These are phyloP conservation scores for Zoysia pacifica DNA, from an alignment of 176 grass and related monocot species.

Conservation along the genomic window DNA sequence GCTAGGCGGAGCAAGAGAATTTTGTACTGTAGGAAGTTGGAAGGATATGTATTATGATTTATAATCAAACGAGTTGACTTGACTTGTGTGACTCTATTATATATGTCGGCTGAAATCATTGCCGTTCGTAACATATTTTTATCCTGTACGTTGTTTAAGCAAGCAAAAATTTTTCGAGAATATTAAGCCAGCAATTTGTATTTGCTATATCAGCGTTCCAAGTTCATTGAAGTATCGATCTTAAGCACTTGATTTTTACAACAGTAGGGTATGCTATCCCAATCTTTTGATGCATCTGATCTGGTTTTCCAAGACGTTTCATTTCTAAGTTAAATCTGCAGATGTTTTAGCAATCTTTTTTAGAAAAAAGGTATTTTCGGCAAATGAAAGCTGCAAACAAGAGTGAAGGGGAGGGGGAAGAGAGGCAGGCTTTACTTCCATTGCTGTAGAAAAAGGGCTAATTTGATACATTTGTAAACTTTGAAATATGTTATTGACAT, in stretches of 20 bases:
- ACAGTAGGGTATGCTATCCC: background rate
- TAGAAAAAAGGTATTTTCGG: background rate
- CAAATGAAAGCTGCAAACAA: background rate
- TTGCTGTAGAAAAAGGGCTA: no score
- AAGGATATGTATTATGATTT: conserved; percentile 31
- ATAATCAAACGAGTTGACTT: conserved; percentile 4
- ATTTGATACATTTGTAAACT: no score
- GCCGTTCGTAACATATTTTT: background rate
- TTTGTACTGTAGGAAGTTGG: conserved; percentile 56
- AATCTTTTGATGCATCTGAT: background rate
- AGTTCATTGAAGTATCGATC: background rate
- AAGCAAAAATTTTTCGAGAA: no score
- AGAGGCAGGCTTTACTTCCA: background rate
- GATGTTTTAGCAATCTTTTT: background rate
- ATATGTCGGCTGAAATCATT: background rate
- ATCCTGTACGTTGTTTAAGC: background rate
- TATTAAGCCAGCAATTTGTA: conserved; percentile 2
- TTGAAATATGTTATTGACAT: no score
- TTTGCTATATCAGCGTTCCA: background rate
- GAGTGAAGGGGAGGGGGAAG: background rate
- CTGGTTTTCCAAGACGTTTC: background rate
- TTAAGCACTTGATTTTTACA: background rate
- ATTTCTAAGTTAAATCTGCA: background rate
- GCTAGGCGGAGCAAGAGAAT: conserved; percentile 21
- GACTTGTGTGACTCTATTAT: conserved; percentile 24